Percentiles rank a stretch among this genome's conserved stretches.
Evolutionary conservation across 768 basidiomycete genomes (phyloP).

Genomic region (Boletellus ananiceps): DNA sequence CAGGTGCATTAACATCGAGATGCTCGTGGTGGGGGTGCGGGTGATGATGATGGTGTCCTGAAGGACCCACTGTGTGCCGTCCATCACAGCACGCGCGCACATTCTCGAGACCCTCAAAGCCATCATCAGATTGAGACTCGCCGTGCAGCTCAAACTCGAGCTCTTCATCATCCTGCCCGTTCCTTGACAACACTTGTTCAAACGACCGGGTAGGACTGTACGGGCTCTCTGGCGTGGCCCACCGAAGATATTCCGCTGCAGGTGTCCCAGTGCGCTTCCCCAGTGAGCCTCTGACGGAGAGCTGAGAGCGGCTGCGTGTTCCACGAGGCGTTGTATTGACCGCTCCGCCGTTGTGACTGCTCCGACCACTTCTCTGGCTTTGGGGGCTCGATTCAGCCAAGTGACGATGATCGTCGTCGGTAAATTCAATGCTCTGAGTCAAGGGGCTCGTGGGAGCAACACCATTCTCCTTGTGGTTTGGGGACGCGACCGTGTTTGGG

Average conservation of each 20-base stretch:
- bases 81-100: slow-evolving; percentile 91
- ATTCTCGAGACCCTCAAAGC: slow-evolving; percentile 91
- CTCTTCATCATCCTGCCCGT: slow-evolving; percentile 51
- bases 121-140: slow-evolving; percentile 66
- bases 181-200: slow-evolving; percentile 41
- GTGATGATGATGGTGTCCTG: slow-evolving; percentile 49
- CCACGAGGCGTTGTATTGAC: slow-evolving; percentile 78
- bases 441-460: slow-evolving; percentile 46
- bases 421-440: slow-evolving; percentile 39
- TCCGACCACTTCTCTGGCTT: slow-evolving; percentile 69
- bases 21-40: slow-evolving; percentile 51
- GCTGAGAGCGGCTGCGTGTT: slow-evolving; percentile 71
- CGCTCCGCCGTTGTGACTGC: slow-evolving; percentile 51
- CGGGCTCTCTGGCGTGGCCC: slow-evolving; percentile 70
- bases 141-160: slow-evolving; percentile 83
- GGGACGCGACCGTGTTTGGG: slow-evolving; percentile 21
- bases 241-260: slow-evolving; percentile 85
- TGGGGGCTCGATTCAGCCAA: slow-evolving; percentile 55
- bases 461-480: slow-evolving; percentile 30
- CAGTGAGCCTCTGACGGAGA: slow-evolving; percentile 66
- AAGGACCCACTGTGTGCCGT: slow-evolving; percentile 75
- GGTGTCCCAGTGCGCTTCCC: slow-evolving; percentile 88
- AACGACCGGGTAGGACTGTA: slow-evolving; percentile 73
- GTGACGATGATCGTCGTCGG: slow-evolving; percentile 51
- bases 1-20: slow-evolving; percentile 44